Conservation (phyloP, 192 early-diverging fungal species). For the Linnemannia elongata region DNA sequence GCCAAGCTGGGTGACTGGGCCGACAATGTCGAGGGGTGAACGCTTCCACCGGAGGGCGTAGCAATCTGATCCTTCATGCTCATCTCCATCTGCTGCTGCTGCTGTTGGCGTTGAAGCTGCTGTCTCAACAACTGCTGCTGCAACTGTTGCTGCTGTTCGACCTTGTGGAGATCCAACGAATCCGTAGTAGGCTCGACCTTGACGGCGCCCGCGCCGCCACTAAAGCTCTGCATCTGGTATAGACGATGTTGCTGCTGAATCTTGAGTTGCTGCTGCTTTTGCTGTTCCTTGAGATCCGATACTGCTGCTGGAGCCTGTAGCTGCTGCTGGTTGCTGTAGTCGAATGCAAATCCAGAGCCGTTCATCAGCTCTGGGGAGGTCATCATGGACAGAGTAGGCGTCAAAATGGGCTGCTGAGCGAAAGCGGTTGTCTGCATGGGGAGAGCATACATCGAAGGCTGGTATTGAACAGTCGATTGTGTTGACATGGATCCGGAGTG, state of each 20-base stretch:
- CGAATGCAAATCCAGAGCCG: background rate
- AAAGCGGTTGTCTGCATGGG: background rate
- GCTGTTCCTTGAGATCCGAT: constrained; percentile 43
- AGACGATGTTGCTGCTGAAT: constrained; percentile 52
- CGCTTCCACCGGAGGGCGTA: background rate
- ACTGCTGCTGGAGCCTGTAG: constrained; percentile 9
- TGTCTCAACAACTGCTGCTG: constrained; percentile 48
- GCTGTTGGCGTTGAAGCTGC: constrained; percentile 47
- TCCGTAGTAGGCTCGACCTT: constrained; percentile 27
- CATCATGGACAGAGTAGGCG: constrained; percentile 41
- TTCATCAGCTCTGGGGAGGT: constrained; percentile 9
- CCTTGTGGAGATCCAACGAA: constrained; percentile 11
- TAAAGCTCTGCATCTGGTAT: constrained; percentile 50
- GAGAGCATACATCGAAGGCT: background rate
- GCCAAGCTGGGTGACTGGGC: background rate
- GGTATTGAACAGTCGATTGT: constrained; percentile 13
- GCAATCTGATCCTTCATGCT: constrained; percentile 23
- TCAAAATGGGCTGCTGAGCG: constrained; percentile 21
- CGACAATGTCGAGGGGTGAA: background rate
- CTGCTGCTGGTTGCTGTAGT: constrained; percentile 8
- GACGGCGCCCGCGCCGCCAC: constrained; percentile 29
- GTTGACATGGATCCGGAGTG: background rate
- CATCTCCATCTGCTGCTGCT: constrained; percentile 39
- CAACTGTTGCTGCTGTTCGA: constrained; percentile 40
- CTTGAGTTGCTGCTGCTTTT: constrained; percentile 52